Evolutionary conservation across 192 early-diverging fungal species (phyloP), one percentile per base, ranked within the genome.

Genomic region (Funneliformis geosporum): DNA sequence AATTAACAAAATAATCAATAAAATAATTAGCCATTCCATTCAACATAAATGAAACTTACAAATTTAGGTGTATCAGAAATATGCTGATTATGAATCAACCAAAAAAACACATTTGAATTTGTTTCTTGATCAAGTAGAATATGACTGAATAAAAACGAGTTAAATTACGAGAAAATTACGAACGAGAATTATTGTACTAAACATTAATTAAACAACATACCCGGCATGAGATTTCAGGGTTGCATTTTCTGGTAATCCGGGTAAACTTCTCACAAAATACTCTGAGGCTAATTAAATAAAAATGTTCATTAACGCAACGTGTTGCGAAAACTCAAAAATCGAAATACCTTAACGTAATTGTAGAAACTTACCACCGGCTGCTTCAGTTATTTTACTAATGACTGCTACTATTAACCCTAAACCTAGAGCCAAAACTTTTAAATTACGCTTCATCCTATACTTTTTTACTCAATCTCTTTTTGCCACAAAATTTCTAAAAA

Each of bases 21-120:
- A 1, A 61, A 8, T 11, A 27, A 64, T 9, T 27, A 64, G 25
- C 23, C 8, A 28, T 8, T 10, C 8, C 10, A 27, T 64, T 64
- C 1, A 27, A 64, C 25, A 11, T 64, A 8, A 28, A 11, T 62
- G 14, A 64, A 50, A 28, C 75, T 76, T 76, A 76, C 75, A 16
- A 76, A 62, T 33, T 76, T 76, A 0, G 33, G 38, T 64, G 5
- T 43, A 60, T 76, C 60, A 76, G 75, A 33, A 27, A 76, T 76
- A 39, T 76, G 75, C 43, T 38, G 55, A 65, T 76, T 76, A 39
- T 76, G 75, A 38, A 76, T 76, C 40, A 76, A 44, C 75, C 75
- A 76, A 39, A 76, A 76, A 64, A 76, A 76, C 2, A 64, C 18
- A 62, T 76, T 60, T 8, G 60, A 38, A 43, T 76, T 76, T 76